These are phyloP conservation scores for Priceomyces castillae DNA, from an alignment of 805 yeast species.

Conservation along the genomic window DNA sequence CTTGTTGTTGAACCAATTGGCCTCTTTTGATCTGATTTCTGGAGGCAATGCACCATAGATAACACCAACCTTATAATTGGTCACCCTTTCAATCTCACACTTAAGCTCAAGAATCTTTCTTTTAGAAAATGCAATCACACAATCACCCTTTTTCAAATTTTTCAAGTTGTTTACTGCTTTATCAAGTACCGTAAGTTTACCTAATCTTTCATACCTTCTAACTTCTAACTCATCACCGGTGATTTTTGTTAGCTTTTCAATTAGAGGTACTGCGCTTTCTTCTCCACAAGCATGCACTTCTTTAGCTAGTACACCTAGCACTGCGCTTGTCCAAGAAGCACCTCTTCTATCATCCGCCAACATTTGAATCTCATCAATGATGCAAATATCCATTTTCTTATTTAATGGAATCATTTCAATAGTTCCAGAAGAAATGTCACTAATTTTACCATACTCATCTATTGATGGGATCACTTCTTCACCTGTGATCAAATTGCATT, in stretches of 20 bases:
- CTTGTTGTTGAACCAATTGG: constrained; percentile 74
- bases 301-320: constrained; percentile 80
- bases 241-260: constrained; percentile 53
- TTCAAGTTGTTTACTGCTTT: constrained; percentile 28
- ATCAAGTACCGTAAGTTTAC: constrained; percentile 58
- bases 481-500: constrained; percentile 91
- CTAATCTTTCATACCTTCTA: constrained; percentile 69
- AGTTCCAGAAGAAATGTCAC: constrained; percentile 80
- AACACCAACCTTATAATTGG: constrained; percentile 73
- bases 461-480: constrained; percentile 79
- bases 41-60: constrained; percentile 96
- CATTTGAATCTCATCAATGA: constrained; percentile 96
- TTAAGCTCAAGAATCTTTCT: constrained; percentile 66
- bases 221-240: constrained; percentile 84
- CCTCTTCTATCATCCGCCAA: constrained; percentile 78
- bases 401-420: constrained; percentile 85
- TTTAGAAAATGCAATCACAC: constrained; percentile 85
- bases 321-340: constrained; percentile 90
- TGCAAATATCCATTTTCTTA: constrained; percentile 76
- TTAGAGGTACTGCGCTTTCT: constrained; percentile 70
- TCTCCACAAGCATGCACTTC: constrained; percentile 96
- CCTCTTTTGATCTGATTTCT: constrained; percentile 86
- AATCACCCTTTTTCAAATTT: constrained; percentile 69
- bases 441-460: constrained; percentile 69
- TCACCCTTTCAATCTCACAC: constrained; percentile 60